Conservation (phyloP, 192 early-diverging fungal genomes). For the Backusella parvicylindrica region DNA sequence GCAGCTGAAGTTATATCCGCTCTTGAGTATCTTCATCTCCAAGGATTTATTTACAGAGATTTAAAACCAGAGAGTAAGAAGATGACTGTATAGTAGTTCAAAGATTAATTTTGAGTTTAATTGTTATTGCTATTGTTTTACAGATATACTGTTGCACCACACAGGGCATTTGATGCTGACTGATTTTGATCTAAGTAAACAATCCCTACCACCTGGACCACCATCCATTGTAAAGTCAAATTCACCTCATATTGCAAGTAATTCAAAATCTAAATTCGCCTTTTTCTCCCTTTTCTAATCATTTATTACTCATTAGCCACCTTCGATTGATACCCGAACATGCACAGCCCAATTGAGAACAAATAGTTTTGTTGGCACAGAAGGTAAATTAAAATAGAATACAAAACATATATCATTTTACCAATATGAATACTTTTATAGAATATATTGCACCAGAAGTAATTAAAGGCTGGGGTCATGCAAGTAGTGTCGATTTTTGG, state of each 20-base stretch:
- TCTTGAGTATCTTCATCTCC: constrained; percentile 92
- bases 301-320: constrained; percentile 34
- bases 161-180: constrained; percentile 98
- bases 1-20: constrained; percentile 96
- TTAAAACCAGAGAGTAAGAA: constrained; percentile 93
- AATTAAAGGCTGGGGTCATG: constrained; percentile 91
- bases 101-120: neutral
- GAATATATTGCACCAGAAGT: constrained; percentile 99
- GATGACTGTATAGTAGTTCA: neutral
- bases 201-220: constrained; percentile 73
- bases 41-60: constrained; percentile 96
- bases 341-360: constrained; percentile 88
- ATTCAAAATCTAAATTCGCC: neutral
- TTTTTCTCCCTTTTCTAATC: neutral
- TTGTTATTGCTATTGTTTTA: neutral
- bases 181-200: constrained; percentile 99
- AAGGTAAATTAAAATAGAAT: constrained; percentile 43
- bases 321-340: constrained; percentile 83
- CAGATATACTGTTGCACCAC: constrained; percentile 84
- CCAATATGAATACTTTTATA: constrained; percentile 5
- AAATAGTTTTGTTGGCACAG: constrained; percentile 98
- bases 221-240: constrained; percentile 63
- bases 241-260: constrained; percentile 51
- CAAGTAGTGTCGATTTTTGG: constrained; percentile 97
- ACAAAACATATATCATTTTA: neutral